Base-by-base conservation (phyloP, 2,329 filamentous ascomycete genomes). In the Xylaria sp. region DNA sequence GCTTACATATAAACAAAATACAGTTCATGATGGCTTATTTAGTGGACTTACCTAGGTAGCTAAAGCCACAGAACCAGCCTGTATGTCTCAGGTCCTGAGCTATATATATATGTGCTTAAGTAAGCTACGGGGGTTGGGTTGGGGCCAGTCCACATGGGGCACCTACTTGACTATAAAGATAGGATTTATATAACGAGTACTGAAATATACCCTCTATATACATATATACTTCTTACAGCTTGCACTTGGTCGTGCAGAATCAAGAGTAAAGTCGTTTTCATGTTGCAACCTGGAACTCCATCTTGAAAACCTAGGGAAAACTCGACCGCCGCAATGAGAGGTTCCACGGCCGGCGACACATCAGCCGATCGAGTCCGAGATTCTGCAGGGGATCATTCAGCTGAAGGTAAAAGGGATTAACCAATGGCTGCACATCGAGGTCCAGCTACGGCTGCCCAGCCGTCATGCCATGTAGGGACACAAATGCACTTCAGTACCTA, bases 1-100 rank as follows among this genome's bases (percentile, higher is more conserved):
- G 13, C 58, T 48, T 70, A n/a, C n/a, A n/a, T n/a, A n/a, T n/a
- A 39, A 70, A 36, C 15, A 65, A 36, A 31, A 23, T n/a, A 36
- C 5, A 20, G 43, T 62, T 58, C 62, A 62, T 64, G 28, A 41
- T 61, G 13, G 20, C 51, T 48, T 55, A 10, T 56, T 56, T 15
- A 49, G 10, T n/a, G 41, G 8, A 49, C n/a, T 48, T 25, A 25
- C 48, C 46, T 13, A 15, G 25, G 8, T 36, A 20, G 15, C 28
- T 36, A 33, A 8, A 36, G 20, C 33, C 25, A 20, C 15, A 52
- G 23, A 23, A 7, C 46, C 9, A 9, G 10, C 20, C 23, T 25
- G 28, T 7, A 10, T 1, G 20, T 10, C 12, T 3, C 48, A 9
- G 1, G 48, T 25, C 25, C 15, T 23, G 2, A 51, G 9, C 33